Conservation (phyloP, 106 monocot genomes). For the Triglochin maritima region DNA sequence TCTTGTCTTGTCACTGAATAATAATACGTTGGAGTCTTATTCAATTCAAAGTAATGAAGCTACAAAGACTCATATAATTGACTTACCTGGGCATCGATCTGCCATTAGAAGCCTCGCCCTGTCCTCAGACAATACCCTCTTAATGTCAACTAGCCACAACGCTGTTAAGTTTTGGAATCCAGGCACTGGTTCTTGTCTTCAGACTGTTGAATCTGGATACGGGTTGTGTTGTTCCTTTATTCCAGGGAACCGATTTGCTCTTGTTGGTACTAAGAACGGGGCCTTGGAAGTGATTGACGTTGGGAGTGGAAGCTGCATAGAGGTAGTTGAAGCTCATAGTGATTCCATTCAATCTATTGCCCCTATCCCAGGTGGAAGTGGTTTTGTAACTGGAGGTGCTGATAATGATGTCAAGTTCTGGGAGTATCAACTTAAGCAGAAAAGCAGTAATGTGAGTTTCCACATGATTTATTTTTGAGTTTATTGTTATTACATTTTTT, state of each 20-base stretch:
- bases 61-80: constrained; percentile 51
- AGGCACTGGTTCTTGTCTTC: constrained; percentile 68
- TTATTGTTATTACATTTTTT: neutral
- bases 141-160: constrained; percentile 95
- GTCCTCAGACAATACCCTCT: constrained; percentile 60
- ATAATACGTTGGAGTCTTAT: constrained; percentile 82
- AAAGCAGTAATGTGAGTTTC: constrained; percentile 46
- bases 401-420: constrained; percentile 92
- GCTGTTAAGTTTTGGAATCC: constrained; percentile 95
- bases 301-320: constrained; percentile 64
- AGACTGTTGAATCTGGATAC: constrained; percentile 80
- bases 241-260: constrained; percentile 58
- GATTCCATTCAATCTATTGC: constrained; percentile 54
- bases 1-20: constrained; percentile 72
- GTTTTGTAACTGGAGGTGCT: constrained; percentile 79
- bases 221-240: constrained; percentile 78
- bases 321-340: constrained; percentile 65
- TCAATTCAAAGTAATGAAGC: constrained; percentile 33
- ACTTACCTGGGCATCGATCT: constrained; percentile 89
- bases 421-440: constrained; percentile 64
- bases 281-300: constrained; percentile 79
- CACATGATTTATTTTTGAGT: neutral
- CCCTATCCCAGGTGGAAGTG: constrained; percentile 48
- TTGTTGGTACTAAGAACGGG: constrained; percentile 85
- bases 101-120: constrained; percentile 79